Evolutionary conservation across 441 rosid species (phyloP).

Genomic region (Codiaeum variegatum): DNA sequence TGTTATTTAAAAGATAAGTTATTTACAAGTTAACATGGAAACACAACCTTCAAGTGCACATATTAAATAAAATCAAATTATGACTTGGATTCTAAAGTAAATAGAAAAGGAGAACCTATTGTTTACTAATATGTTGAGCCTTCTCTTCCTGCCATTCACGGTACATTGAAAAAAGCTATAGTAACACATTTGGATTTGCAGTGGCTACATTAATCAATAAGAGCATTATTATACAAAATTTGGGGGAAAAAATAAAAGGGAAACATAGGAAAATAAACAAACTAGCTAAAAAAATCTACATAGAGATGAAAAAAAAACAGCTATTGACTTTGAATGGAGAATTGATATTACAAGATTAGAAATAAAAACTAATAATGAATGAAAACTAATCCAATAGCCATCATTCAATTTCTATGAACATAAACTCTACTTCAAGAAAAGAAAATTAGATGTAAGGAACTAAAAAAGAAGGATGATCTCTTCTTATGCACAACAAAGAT

Average conservation of each 20-base stretch:
- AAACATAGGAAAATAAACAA: no score
- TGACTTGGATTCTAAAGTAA: no score
- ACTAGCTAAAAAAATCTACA: neutral
- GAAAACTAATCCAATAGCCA: neutral
- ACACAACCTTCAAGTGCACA: no score
- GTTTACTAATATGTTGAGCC: conserved; percentile 57
- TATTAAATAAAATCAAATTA: no score
- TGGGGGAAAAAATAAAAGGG: no score
- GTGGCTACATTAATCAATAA: conserved; percentile 40
- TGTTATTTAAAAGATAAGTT: no score
- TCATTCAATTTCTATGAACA: neutral
- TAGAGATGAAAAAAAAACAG: neutral
- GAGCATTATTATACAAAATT: neutral
- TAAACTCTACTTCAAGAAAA: neutral
- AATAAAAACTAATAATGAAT: neutral
- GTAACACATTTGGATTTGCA: conserved; percentile 68
- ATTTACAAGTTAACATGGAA: no score
- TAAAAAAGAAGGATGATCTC: neutral
- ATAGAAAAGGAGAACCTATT: conserved; percentile 50
- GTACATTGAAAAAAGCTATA: conserved; percentile 80
- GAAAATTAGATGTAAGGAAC: neutral
- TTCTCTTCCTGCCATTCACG: conserved; percentile 78
- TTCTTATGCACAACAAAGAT: neutral
- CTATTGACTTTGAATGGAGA: neutral
- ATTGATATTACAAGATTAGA: neutral